Base-by-base conservation (phyloP, 1,284 basidiomycete genomes). In the Butyriboletus appendiculatus region DNA sequence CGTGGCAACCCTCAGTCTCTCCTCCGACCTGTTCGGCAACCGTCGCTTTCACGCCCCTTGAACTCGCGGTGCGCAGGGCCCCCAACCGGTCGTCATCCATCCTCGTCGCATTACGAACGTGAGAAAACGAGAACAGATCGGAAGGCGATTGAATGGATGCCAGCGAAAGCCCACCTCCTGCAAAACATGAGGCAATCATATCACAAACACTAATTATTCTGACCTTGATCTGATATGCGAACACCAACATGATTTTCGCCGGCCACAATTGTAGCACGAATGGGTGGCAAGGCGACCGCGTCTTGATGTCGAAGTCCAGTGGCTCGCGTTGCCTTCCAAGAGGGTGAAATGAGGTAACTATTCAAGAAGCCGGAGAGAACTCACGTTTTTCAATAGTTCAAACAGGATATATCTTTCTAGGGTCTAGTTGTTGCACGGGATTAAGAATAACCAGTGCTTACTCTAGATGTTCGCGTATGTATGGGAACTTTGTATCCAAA, bases 381-480 rank as follows among this genome's bases (percentile, higher is more conserved):
- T 59, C 62, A 90, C 92, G 66, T 95, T 94, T 70, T 95, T 95
- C 61, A 96, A 65, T 24, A 96, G 70, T 66, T 96, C 93, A 62
- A 96, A 95, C 14, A 95, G 72, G 55, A 96, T 91, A 67, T 95
- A 96, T 68, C 88, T 90, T 55, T 57, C 15, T 4, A 20, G 18
- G 11, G 16, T 10, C 63, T 11, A 60, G 43, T 37, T 24, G 24
- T 45, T 50, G n/a, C 22, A 34, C 39, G 24, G 14, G 16, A 43
- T 49, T n/a, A 26, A 52, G 22, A 40, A 42, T 10, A 16, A 32
- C 45, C 18, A 28, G 26, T 30, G 71, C 81, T 66, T 60, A 90
- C 85, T 93, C 94, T 46, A 96, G 76, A 71, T 96, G 94, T 67
- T 95, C 93, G 37, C 84, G 81, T 58, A 96, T 93, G 68, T 95